A percentile compares a stretch with the other conserved stretches of the same genome.
Conservation (phyloP, 345 rosid genomes). For the Raphanus raphanistrum region DNA sequence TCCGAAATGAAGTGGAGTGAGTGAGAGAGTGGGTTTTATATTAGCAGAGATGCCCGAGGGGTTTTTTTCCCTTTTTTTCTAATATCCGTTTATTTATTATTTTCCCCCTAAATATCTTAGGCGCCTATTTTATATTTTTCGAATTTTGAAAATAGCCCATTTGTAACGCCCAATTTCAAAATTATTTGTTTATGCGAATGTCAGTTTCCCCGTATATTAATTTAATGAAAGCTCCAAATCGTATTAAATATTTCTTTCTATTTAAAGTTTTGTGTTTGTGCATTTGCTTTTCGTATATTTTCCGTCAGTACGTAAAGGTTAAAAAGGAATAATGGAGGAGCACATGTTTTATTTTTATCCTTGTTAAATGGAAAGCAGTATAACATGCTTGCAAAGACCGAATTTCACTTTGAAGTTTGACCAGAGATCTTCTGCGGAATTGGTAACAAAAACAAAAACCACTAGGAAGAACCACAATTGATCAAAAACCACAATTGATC, state of each 20-base stretch:
- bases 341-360: not conserved
- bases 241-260: not conserved
- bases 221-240: not conserved
- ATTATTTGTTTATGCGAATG: not conserved
- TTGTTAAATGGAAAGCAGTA: not conserved
- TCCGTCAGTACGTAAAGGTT: too few relatives aligned
- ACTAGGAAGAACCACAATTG: not conserved
- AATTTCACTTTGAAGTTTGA: not conserved
- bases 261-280: too few relatives aligned
- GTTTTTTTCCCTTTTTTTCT: not conserved
- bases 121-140: not conserved
- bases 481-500: too few relatives aligned
- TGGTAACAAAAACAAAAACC: not conserved
- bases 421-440: not conserved
- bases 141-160: not conserved
- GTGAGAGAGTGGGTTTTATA: conserved; percentile 1
- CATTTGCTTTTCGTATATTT: too few relatives aligned
- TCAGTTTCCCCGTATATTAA: not conserved
- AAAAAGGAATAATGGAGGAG: not conserved
- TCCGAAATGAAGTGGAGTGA: not conserved
- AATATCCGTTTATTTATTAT: not conserved
- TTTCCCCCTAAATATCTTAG: not conserved
- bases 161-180: not conserved
- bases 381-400: not conserved
- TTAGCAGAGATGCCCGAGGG: not conserved